Base-by-base conservation (phyloP, 768 basidiomycete species). In the Mycena galopus region DNA sequence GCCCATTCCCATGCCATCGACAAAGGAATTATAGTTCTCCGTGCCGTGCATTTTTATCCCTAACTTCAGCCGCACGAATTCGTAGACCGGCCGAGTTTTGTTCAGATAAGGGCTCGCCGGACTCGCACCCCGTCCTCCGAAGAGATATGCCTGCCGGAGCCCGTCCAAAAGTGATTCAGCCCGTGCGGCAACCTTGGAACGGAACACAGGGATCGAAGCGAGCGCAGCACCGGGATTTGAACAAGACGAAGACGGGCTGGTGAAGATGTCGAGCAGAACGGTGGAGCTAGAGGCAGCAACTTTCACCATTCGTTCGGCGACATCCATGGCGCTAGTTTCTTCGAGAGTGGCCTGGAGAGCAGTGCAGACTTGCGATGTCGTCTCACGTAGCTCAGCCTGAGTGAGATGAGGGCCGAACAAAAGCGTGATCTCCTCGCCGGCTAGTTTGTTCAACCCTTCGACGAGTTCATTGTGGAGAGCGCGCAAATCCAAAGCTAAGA, bases 21-120 rank as follows among this genome's bases (percentile, higher is more conserved):
- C 88, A 74, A 90, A 92, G 10, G 83, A 81, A 50, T 84, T 82
- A 71, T 90, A 84, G 77, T 96, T 96, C 75, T 94, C 93, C 10
- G 87, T 84, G 19, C 94, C 94, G 73, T 95, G 90, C 93, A 95
- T 96, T 74, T 84, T 84, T 71, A 96, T 89, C n/a, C 93, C 93
- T 32, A 96, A 83, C 10, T 86, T 88, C 25, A 88, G 70, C 37
- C 95, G 86, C 7, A 97, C 88, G 73, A 91, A 96, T 79, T 93
- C 91, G 80, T 97, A 97, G 27, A 96, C 80, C 7, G 89, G 83
- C 14, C 89, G 86, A 4, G 94, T 94, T 78, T 88, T 88, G 78
- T 89, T 90, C 69, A 97, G 86, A 81, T 86, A 90, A 12, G 77
- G 76, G 72, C 90, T 89, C 2, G 95, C 94, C 0, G 95, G 94